A percentile compares a stretch with the other conserved stretches of the same genome.
These are phyloP conservation scores for Strobilomyces confusus DNA, from an alignment of 768 basidiomycete genomes.

Conservation along the genomic window DNA sequence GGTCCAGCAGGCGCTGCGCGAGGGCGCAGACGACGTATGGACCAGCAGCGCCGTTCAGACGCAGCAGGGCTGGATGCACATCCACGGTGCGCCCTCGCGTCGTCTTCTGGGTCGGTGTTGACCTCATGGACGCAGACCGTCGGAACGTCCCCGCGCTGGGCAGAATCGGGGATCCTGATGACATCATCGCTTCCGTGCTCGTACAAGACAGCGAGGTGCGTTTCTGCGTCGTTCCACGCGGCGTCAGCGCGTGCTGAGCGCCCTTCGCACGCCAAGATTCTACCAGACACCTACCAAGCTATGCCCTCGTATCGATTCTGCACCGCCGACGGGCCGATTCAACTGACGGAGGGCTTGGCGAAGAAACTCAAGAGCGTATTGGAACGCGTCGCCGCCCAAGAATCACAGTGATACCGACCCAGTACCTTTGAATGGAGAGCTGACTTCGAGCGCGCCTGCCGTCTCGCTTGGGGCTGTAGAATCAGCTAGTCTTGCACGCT, in stretches of 20 bases:
- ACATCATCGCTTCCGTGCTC: slow-evolving; percentile 74
- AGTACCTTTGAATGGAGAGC: no score
- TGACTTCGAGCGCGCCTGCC: no score
- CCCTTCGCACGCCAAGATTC: slow-evolving; percentile 40
- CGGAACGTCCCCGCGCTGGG: slow-evolving; percentile 73
- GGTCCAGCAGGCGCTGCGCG: slow-evolving; percentile 48
- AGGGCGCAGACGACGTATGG: slow-evolving; percentile 64
- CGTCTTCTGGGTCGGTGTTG: not conserved
- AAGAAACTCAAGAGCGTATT: slow-evolving; percentile 42
- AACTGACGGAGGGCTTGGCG: slow-evolving; percentile 65
- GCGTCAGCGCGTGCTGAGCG: not conserved
- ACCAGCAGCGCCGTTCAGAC: slow-evolving; percentile 60
- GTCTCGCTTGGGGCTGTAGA: no score
- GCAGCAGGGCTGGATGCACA: slow-evolving; percentile 84
- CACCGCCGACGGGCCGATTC: slow-evolving; percentile 66
- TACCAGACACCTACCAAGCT: slow-evolving; percentile 69
- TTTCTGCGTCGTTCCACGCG: not conserved
- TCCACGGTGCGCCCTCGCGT: slow-evolving; percentile 44
- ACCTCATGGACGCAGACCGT: slow-evolving; percentile 42
- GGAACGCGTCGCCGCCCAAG: slow-evolving; percentile 29
- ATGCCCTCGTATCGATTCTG: slow-evolving; percentile 84
- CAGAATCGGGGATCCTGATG: slow-evolving; percentile 78
- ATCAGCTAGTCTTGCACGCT: no score
- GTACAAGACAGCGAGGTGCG: slow-evolving; percentile 65
- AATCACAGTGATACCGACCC: slow-evolving; percentile 20